Evolutionary conservation across 352 stramenopile genomes (phyloP).

Genomic region (Globisporangium splendens): DNA sequence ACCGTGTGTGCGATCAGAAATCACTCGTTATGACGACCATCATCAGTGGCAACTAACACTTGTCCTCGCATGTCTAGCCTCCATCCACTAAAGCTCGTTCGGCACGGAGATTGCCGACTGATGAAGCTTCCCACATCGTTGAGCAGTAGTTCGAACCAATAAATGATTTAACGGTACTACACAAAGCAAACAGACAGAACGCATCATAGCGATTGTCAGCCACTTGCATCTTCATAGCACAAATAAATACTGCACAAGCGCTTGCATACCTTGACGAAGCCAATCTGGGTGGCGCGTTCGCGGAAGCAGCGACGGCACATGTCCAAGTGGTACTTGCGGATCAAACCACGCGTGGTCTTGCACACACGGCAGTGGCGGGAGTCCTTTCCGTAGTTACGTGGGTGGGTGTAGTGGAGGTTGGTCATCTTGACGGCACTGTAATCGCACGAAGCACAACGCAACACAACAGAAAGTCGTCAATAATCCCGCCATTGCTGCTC

Average conservation of each 20-base stretch:
- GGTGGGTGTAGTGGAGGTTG: slow-evolving; percentile 88
- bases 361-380: slow-evolving; percentile 89
- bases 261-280: slow-evolving; percentile 90
- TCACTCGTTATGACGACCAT: slow-evolving; percentile 23
- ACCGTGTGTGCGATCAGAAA: slow-evolving; percentile 16
- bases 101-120: slow-evolving; percentile 1
- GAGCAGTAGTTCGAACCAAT: slow-evolving; percentile 32
- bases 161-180: slow-evolving; percentile 71
- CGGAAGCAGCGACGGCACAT: slow-evolving; percentile 97
- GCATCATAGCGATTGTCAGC: background rate
- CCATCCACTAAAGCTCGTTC: slow-evolving; percentile 25
- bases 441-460: slow-evolving; percentile 6
- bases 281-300: slow-evolving; percentile 92
- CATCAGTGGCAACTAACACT: slow-evolving; percentile 16
- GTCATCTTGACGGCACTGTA: slow-evolving; percentile 76
- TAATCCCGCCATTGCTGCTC: background rate
- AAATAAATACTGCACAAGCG: no score
- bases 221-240: no score
- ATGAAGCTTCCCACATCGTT: background rate
- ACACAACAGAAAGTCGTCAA: slow-evolving; percentile 1
- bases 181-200: slow-evolving; percentile 3
- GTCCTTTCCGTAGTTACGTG: slow-evolving; percentile 88
- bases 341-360: slow-evolving; percentile 90
- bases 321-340: slow-evolving; percentile 95
- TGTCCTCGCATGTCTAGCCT: slow-evolving; percentile 67